Conservation (phyloP, 495 filamentous ascomycete genomes). For the Hypoxylon rickii region DNA sequence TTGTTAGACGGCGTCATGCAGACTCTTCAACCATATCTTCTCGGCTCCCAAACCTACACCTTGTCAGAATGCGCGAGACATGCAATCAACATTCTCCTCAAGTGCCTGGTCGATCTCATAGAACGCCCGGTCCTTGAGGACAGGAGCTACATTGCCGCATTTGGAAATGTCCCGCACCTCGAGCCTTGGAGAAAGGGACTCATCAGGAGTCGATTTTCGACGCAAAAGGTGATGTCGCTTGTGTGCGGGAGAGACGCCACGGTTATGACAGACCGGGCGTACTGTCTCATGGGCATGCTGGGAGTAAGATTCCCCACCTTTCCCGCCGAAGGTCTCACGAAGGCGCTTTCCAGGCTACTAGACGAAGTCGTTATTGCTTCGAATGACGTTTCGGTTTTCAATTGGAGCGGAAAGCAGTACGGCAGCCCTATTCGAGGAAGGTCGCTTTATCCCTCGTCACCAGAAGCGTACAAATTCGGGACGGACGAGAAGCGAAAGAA, state of each 20-base stretch:
- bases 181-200: slow-evolving; percentile 38
- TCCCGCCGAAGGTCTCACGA: slow-evolving; percentile 43
- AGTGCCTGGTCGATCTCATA: slow-evolving; percentile 37
- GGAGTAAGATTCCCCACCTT: slow-evolving; percentile 46
- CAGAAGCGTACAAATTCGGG: slow-evolving; percentile 34
- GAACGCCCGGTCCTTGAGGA: slow-evolving; percentile 36
- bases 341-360: slow-evolving; percentile 43
- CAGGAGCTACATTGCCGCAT: slow-evolving; percentile 39
- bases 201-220: slow-evolving; percentile 34
- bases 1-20: slow-evolving; percentile 10
- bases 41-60: not conserved
- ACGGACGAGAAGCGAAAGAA: slow-evolving; percentile 26
- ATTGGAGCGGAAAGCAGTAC: slow-evolving; percentile 45
- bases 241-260: slow-evolving; percentile 39
- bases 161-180: slow-evolving; percentile 39
- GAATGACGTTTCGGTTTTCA: slow-evolving; percentile 49
- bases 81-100: slow-evolving; percentile 39
- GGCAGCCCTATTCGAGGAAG: slow-evolving; percentile 44
- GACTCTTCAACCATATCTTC: slow-evolving; percentile 18
- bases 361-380: slow-evolving; percentile 45
- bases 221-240: slow-evolving; percentile 39
- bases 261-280: slow-evolving; percentile 41
- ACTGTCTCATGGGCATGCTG: slow-evolving; percentile 47
- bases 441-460: slow-evolving; percentile 44
- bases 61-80: slow-evolving; percentile 26